Evolutionary conservation across 2,329 filamentous ascomycete species (phyloP).

Genomic region (Microdochium trichocladiopsis): DNA sequence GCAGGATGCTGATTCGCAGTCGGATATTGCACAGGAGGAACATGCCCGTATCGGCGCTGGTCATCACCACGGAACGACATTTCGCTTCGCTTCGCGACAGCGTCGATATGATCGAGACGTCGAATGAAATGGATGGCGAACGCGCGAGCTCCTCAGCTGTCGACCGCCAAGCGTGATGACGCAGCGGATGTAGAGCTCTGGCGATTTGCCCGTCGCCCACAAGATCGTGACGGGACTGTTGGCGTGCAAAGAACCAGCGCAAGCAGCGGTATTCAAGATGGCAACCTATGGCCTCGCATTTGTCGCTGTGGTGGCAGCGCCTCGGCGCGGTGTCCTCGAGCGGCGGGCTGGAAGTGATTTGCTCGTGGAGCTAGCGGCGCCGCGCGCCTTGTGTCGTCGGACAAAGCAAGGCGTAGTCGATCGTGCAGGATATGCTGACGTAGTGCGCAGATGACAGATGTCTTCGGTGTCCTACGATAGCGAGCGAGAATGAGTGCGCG

Average conservation of each 20-base stretch:
- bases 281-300: neutral
- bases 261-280: neutral
- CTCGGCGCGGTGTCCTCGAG: neutral
- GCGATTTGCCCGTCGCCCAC: too few species aligned
- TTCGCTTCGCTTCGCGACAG: conserved; percentile 5
- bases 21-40: conserved; percentile 59
- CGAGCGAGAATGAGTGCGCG: too few species aligned
- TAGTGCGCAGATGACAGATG: too few species aligned
- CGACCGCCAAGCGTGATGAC: too few species aligned
- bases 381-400: too few species aligned
- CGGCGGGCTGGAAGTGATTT: too few species aligned
- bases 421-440: too few species aligned
- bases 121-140: neutral
- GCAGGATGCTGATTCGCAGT: conserved; percentile 32
- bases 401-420: too few species aligned
- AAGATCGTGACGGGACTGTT: too few species aligned
- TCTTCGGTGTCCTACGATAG: too few species aligned
- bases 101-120: neutral
- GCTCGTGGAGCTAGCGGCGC: too few species aligned
- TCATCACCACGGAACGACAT: conserved; percentile 61
- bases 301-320: neutral
- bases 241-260: neutral
- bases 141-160: neutral
- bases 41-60: conserved; percentile 58
- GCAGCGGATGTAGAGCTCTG: too few species aligned